phyloP scores from a whole-genome alignment of 2,329 filamentous ascomycete species.

The Aspergillus sergii region DNA sequence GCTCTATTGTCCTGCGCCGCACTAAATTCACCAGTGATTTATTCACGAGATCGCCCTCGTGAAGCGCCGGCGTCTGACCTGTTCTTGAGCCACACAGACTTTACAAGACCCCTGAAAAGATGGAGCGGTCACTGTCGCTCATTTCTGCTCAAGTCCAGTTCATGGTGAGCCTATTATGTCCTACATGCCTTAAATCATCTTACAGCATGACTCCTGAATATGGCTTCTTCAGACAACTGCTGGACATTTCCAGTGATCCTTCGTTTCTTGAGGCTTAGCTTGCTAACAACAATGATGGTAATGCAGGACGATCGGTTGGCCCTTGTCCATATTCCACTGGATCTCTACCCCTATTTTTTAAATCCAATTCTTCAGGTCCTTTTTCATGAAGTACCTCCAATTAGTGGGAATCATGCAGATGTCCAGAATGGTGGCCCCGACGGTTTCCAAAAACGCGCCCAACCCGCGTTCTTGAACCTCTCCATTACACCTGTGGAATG shows the following conservation, averaged over 20 bases:
- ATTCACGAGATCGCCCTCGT: neutral
- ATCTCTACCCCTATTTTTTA: conserved; percentile 74
- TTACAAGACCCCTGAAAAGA: conserved; percentile 9
- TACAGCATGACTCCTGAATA: neutral
- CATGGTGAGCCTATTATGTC: conserved; percentile 25
- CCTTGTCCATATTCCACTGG: conserved; percentile 85
- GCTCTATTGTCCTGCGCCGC: neutral
- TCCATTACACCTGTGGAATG: conserved; percentile 91
- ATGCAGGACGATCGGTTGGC: conserved; percentile 79
- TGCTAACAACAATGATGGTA: conserved; percentile 21
- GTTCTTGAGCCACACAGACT: neutral
- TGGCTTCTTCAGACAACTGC: neutral
- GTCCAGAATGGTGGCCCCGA: conserved; percentile 35
- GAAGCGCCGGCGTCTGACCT: neutral
- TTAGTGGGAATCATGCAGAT: conserved; percentile 44
- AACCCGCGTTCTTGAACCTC: conserved; percentile 86
- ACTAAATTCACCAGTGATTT: neutral
- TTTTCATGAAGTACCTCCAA: conserved; percentile 59
- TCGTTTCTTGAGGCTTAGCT: conserved; percentile 12
- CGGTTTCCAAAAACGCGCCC: conserved; percentile 46
- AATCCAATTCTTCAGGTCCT: conserved; percentile 86
- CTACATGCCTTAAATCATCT: no score
- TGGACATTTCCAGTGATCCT: neutral
- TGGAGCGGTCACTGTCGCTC: conserved; percentile 34
- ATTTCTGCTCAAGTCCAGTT: conserved; percentile 37